A percentile compares a stretch with the other conserved stretches of the same genome.
phyloP scores from a whole-genome alignment of 73 alveolate species.

The Stentor coeruleus region DNA sequence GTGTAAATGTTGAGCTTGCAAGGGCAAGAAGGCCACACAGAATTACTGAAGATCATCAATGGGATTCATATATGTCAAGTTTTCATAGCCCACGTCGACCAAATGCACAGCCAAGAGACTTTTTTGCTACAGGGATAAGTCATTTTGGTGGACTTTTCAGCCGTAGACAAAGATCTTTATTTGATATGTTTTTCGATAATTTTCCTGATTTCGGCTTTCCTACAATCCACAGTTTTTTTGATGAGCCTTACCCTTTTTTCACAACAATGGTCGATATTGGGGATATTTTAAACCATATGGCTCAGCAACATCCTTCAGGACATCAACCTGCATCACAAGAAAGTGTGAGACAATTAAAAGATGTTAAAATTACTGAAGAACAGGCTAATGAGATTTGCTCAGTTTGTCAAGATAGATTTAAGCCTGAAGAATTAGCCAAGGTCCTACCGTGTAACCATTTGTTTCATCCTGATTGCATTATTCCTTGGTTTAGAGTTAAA shows the following conservation, averaged over 20 bases:
- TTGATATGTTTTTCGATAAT: neutral
- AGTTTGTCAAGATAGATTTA: slow-evolving; percentile 48
- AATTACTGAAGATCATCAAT: neutral
- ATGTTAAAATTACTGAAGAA: slow-evolving; percentile 45
- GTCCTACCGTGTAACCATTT: slow-evolving; percentile 59
- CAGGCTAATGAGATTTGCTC: slow-evolving; percentile 67
- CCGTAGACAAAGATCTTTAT: neutral
- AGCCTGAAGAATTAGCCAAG: slow-evolving; percentile 27
- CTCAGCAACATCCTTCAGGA: neutral
- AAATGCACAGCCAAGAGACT: neutral
- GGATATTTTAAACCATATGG: neutral
- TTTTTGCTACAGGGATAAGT: neutral
- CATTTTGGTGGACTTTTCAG: neutral
- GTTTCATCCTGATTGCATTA: slow-evolving; percentile 54
- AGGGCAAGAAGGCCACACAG: neutral
- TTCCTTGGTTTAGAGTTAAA: slow-evolving; percentile 74
- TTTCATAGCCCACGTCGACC: neutral
- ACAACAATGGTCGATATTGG: neutral
- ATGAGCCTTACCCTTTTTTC: neutral
- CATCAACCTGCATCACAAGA: slow-evolving; percentile 20
- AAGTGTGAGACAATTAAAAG: slow-evolving; percentile 32
- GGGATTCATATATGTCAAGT: neutral
- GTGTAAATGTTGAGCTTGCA: neutral
- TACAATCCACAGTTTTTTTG: neutral
- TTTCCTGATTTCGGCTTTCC: neutral